phyloP scores from a whole-genome alignment of 495 filamentous ascomycete genomes.

The Podospora bellae-mahoneyi region DNA sequence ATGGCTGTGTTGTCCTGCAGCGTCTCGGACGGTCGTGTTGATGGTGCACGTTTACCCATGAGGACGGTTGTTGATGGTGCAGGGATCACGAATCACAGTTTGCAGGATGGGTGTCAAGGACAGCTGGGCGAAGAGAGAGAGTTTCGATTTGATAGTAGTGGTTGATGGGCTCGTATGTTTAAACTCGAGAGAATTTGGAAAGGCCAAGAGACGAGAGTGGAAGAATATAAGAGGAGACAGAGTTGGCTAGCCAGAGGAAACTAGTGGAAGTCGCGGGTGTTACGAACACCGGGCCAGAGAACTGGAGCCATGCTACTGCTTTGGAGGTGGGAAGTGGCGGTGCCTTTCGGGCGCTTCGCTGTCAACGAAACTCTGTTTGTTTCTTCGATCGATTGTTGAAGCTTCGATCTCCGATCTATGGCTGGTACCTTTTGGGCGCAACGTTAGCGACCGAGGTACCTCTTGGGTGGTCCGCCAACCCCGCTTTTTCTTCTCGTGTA shows the following conservation, averaged over 20 bases:
- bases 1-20: background rate
- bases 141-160: too few relatives aligned
- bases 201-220: too few relatives aligned
- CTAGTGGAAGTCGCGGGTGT: too few relatives aligned
- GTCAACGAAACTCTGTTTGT: background rate
- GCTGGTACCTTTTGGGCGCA: background rate
- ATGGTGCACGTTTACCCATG: background rate
- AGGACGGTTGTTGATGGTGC: background rate
- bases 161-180: too few relatives aligned
- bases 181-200: too few relatives aligned
- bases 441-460: background rate
- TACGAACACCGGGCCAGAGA: too few relatives aligned
- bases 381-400: background rate
- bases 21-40: background rate
- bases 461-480: background rate
- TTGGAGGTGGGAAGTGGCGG: background rate
- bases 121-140: too few relatives aligned
- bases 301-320: too few relatives aligned
- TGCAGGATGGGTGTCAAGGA: background rate
- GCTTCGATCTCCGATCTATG: background rate
- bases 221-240: too few relatives aligned
- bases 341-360: background rate
- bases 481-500: background rate
- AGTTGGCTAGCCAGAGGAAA: too few relatives aligned
- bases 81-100: background rate